phyloP scores from a whole-genome alignment of 106 monocot genomes.

The Iris macrosiphon region DNA sequence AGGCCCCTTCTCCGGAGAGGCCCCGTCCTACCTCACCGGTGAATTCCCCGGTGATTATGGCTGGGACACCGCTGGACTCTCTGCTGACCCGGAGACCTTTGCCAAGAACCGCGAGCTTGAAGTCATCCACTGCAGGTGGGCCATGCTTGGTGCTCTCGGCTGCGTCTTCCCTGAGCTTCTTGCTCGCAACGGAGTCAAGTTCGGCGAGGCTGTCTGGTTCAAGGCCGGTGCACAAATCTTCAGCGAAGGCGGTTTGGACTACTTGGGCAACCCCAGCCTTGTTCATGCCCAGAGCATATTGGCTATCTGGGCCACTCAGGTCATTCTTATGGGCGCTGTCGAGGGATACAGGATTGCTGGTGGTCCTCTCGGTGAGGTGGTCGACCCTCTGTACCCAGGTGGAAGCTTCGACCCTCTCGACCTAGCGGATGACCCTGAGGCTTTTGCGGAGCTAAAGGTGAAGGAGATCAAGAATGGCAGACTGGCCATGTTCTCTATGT shows the following conservation, averaged over 20 bases:
- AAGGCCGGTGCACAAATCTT: constrained; percentile 28
- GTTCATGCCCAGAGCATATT: constrained; percentile 31
- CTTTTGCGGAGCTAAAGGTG: constrained; percentile 61
- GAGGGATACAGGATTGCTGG: constrained; percentile 33
- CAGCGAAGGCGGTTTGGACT: constrained; percentile 29
- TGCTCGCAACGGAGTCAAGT: constrained; percentile 34
- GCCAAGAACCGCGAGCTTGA: constrained; percentile 36
- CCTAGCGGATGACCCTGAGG: constrained; percentile 56
- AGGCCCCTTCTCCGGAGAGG: constrained; percentile 52
- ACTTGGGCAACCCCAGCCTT: constrained; percentile 27
- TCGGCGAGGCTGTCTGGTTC: constrained; percentile 29
- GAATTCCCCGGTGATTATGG: constrained; percentile 56
- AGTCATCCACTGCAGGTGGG: constrained; percentile 38
- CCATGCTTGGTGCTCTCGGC: constrained; percentile 32
- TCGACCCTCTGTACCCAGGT: constrained; percentile 46
- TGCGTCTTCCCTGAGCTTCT: constrained; percentile 29
- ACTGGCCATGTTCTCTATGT: constrained; percentile 58
- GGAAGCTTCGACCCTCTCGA: constrained; percentile 50
- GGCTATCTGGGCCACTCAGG: constrained; percentile 30
- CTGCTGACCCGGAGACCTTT: constrained; percentile 35
- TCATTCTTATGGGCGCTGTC: constrained; percentile 26
- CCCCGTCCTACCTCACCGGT: constrained; percentile 61
- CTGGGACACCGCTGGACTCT: constrained; percentile 36
- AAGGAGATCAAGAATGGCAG: constrained; percentile 63
- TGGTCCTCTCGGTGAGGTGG: constrained; percentile 37